Conservation (phyloP, 257 asterid genomes). For the Lantana camara region DNA sequence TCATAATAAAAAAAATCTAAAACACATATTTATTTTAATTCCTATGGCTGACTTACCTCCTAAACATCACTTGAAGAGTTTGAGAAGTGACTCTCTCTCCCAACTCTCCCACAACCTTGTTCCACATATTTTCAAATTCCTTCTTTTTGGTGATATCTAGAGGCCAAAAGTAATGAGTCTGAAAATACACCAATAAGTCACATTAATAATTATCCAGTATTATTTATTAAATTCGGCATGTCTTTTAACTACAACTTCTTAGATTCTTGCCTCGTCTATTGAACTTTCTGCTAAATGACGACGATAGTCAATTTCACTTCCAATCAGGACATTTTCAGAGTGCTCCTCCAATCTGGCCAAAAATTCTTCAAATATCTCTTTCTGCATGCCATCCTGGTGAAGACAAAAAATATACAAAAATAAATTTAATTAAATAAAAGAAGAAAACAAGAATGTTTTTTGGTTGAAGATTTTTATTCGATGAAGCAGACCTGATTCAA, state of each 20-base stretch:
- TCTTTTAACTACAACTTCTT: slow-evolving; percentile 6
- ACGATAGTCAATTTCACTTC: slow-evolving; percentile 94
- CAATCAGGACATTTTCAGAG: slow-evolving; percentile 69
- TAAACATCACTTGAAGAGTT: slow-evolving; percentile 90
- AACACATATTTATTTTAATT: slow-evolving; percentile 5
- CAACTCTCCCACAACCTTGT: slow-evolving; percentile 41
- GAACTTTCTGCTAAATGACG: slow-evolving; percentile 75
- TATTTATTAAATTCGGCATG: neutral
- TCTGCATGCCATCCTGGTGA: slow-evolving; percentile 96
- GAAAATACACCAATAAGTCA: slow-evolving; percentile 34
- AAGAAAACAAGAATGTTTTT: no score
- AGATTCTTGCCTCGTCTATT: slow-evolving; percentile 68
- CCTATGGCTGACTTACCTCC: slow-evolving; percentile 52
- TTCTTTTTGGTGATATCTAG: slow-evolving; percentile 45
- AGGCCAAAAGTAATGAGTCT: slow-evolving; percentile 90
- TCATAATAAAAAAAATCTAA: slow-evolving; percentile 15
- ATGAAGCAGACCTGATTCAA: slow-evolving; percentile 72
- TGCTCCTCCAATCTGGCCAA: slow-evolving; percentile 69
- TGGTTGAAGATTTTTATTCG: neutral
- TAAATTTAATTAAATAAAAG: no score
- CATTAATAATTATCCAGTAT: slow-evolving; percentile 18
- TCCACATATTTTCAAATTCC: slow-evolving; percentile 72
- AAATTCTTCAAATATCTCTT: slow-evolving; percentile 79
- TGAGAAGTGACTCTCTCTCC: slow-evolving; percentile 60
- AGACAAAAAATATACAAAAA: neutral